Evolutionary conservation across 139 green algal species (phyloP).

Genomic region (Desmodesmus armatus): DNA sequence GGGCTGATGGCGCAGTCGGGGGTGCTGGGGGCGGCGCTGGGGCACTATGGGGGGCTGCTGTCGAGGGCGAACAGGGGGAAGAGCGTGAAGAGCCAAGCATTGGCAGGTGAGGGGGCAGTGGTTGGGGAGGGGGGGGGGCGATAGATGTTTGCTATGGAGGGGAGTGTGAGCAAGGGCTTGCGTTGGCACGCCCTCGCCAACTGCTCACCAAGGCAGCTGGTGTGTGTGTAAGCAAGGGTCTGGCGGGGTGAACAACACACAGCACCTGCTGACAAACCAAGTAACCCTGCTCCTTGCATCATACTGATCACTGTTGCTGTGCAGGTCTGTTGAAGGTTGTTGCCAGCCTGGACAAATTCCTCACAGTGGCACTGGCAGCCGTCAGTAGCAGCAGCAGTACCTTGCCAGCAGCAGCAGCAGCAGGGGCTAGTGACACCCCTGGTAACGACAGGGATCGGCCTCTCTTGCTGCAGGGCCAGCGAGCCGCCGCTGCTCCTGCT

Average conservation of each 20-base stretch:
- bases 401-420: slow-evolving; percentile 3
- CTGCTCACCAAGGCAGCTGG: too few species aligned
- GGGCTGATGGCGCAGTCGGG: slow-evolving; percentile 48
- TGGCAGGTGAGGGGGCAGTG: slow-evolving; percentile 45
- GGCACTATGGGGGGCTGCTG: slow-evolving; percentile 76
- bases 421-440: neutral
- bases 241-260: too few species aligned
- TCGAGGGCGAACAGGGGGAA: slow-evolving; percentile 54
- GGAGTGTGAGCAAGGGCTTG: too few species aligned
- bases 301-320: neutral
- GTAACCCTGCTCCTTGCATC: neutral
- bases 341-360: neutral
- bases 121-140: too few species aligned
- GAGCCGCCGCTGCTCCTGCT: too few species aligned
- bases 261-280: too few species aligned
- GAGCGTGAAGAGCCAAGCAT: slow-evolving; percentile 68
- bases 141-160: too few species aligned
- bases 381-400: slow-evolving; percentile 25
- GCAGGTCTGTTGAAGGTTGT: neutral
- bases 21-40: slow-evolving; percentile 59
- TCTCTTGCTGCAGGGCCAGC: too few species aligned
- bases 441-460: too few species aligned
- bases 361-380: neutral
- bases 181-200: too few species aligned
- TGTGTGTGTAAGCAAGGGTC: too few species aligned